Evolutionary conservation across 2,329 filamentous ascomycete species (phyloP).

Genomic region (Paraphaeosphaeria minitans): DNA sequence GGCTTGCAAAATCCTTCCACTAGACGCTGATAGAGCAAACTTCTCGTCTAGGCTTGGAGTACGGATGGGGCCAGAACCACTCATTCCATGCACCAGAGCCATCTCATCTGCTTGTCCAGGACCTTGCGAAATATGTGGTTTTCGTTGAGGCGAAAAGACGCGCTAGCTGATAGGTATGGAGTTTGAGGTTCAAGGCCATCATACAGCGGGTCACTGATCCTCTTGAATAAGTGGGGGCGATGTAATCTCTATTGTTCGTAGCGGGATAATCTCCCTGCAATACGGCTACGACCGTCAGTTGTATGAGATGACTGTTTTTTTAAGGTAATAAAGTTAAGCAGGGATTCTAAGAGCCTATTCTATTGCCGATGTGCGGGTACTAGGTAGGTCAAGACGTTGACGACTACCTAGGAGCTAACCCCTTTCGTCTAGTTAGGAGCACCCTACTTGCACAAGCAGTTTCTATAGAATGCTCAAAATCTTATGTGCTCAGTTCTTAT

Average conservation of each 20-base stretch:
- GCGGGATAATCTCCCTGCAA: neutral
- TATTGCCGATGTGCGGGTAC: too few relatives aligned
- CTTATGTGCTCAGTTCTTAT: too few relatives aligned
- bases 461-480: too few relatives aligned
- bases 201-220: neutral
- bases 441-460: too few relatives aligned
- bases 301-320: neutral
- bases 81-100: neutral
- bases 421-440: too few relatives aligned
- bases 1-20: neutral
- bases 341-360: too few relatives aligned
- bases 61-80: neutral
- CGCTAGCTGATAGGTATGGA: too few relatives aligned
- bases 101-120: neutral
- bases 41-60: neutral
- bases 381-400: too few relatives aligned
- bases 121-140: neutral
- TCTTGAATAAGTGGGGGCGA: neutral
- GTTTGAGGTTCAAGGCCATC: too few relatives aligned
- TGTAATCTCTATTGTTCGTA: neutral
- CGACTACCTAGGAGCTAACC: too few relatives aligned
- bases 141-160: too few relatives aligned
- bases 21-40: neutral
- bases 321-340: too few relatives aligned
- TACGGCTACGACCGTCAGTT: neutral